Percentiles rank a stretch among this genome's conserved stretches.
These are phyloP conservation scores for Carpinus fangiana DNA, from an alignment of 306 rosid species.

Conservation along the genomic window DNA sequence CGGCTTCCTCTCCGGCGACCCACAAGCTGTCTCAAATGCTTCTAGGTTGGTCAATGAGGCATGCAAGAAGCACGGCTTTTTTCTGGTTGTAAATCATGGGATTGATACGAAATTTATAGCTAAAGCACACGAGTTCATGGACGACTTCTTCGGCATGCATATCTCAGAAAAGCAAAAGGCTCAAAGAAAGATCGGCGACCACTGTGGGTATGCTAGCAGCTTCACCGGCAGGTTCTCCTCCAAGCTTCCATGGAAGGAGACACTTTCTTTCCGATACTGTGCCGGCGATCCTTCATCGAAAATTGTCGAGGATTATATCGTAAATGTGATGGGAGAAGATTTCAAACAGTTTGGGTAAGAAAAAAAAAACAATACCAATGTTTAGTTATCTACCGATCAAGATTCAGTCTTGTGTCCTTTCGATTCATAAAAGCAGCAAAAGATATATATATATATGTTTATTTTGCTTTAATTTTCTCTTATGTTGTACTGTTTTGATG, in stretches of 20 bases:
- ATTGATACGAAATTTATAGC: conserved; percentile 46
- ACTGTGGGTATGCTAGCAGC: conserved; percentile 76
- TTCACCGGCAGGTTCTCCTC: conserved; percentile 70
- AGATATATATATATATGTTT: no score
- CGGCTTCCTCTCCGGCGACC: conserved; percentile 43
- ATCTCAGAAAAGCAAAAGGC: conserved; percentile 60
- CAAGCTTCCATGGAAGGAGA: conserved; percentile 94
- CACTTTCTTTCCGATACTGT: conserved; percentile 57
- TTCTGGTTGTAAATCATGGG: conserved; percentile 72
- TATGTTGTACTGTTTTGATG: not conserved
- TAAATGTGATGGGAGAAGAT: conserved; percentile 60
- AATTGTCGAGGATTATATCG: conserved; percentile 62
- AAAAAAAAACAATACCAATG: not conserved
- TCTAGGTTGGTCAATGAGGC: conserved; percentile 52
- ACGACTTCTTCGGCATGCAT: conserved; percentile 59
- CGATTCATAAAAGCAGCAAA: no score
- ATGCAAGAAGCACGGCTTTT: conserved; percentile 75
- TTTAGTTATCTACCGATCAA: no score
- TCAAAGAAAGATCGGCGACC: conserved; percentile 60
- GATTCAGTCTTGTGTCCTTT: no score
- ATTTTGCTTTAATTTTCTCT: not conserved
- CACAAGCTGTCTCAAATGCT: conserved; percentile 24
- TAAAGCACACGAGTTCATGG: conserved; percentile 47
- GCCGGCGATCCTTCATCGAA: conserved; percentile 12
- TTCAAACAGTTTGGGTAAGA: conserved; percentile 61